A percentile compares a stretch with the other conserved stretches of the same genome.
Evolutionary conservation across 352 stramenopile species (phyloP).

Genomic region (Thalassiosira livingstoniorum): DNA sequence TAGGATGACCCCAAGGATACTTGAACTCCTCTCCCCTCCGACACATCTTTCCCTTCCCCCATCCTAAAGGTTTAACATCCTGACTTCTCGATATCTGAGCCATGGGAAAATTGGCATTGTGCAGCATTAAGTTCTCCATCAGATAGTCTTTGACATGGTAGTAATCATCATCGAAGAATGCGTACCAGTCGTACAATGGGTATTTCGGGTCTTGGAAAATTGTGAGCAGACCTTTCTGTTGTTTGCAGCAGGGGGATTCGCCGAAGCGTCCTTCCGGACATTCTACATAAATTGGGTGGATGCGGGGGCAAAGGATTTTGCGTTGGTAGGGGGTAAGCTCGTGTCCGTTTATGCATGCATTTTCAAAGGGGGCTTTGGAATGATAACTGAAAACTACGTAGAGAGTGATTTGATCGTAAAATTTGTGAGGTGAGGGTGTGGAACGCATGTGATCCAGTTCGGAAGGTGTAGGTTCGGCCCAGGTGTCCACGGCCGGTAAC

Average conservation of each 20-base stretch:
- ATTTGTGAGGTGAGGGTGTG: not conserved
- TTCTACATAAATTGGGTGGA: slow-evolving; percentile 47
- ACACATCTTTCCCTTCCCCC: not conserved
- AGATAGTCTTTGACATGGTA: slow-evolving; percentile 20
- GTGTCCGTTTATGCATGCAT: not conserved
- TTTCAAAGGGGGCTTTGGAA: slow-evolving; percentile 16
- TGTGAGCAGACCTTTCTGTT: slow-evolving; percentile 38
- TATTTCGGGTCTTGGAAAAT: slow-evolving; percentile 14
- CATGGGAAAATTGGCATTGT: slow-evolving; percentile 13
- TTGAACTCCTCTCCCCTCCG: slow-evolving; percentile 5
- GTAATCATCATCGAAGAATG: slow-evolving; percentile 47
- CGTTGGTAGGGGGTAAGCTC: not conserved
- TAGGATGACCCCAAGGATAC: slow-evolving; percentile 50
- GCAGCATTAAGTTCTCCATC: not conserved
- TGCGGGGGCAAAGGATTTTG: slow-evolving; percentile 5
- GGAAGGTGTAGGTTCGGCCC: not conserved
- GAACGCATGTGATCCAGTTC: not conserved
- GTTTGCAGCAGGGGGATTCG: slow-evolving; percentile 50
- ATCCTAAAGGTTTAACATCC: not conserved
- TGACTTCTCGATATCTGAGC: slow-evolving; percentile 12
- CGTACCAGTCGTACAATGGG: slow-evolving; percentile 37
- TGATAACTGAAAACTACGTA: slow-evolving; percentile 28
- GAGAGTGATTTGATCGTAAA: not conserved
- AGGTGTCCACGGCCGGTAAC: slow-evolving; percentile 29
- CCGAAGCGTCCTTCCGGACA: slow-evolving; percentile 42